Percentiles rank a stretch among this genome's conserved stretches.
These are phyloP conservation scores for Fusarium nisikadoi DNA, from an alignment of 2,329 filamentous ascomycete species.

Conservation along the genomic window DNA sequence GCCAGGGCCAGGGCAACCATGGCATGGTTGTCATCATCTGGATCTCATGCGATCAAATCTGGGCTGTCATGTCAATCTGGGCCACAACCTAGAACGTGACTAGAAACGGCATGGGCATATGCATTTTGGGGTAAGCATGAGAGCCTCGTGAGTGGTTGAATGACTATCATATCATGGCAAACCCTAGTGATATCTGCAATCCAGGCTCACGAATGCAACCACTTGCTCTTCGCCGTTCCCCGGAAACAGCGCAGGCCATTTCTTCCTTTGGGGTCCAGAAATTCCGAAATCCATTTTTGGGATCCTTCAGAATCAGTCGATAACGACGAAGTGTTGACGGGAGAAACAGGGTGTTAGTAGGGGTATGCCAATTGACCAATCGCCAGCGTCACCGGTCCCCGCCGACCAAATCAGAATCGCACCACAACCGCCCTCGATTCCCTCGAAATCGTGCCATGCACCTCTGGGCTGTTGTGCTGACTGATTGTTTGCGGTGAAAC, in stretches of 20 bases:
- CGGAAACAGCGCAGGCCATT: conserved; percentile 15
- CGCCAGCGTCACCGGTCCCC: conserved; percentile 38
- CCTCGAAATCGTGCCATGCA: conserved; percentile 42
- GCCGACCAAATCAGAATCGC: conserved; percentile 42
- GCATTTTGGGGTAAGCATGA: conserved; percentile 25
- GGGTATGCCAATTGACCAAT: conserved; percentile 34
- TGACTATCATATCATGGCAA: conserved; percentile 34
- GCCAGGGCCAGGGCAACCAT: conserved; percentile 21
- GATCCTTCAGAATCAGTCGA: conserved; percentile 36
- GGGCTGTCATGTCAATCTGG: conserved; percentile 31
- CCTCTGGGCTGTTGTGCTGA: conserved; percentile 39
- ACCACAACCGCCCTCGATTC: conserved; percentile 35
- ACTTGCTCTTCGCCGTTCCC: conserved; percentile 19
- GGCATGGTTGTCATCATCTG: conserved; percentile 20
- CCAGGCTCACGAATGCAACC: conserved; percentile 10
- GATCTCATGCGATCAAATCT: conserved; percentile 38
- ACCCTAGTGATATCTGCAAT: conserved; percentile 1
- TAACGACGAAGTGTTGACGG: conserved; percentile 35
- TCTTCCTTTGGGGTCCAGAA: conserved; percentile 19
- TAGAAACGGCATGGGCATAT: conserved; percentile 15
- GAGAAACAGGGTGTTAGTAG: conserved; percentile 39
- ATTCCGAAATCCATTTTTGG: background rate
- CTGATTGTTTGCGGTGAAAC: background rate
- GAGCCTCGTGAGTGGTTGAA: conserved; percentile 31
- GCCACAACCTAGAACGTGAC: conserved; percentile 25